A percentile compares a stretch with the other conserved stretches of the same genome.
Conservation (phyloP, 2,329 filamentous ascomycete genomes). For the Fusarium albosuccineum region DNA sequence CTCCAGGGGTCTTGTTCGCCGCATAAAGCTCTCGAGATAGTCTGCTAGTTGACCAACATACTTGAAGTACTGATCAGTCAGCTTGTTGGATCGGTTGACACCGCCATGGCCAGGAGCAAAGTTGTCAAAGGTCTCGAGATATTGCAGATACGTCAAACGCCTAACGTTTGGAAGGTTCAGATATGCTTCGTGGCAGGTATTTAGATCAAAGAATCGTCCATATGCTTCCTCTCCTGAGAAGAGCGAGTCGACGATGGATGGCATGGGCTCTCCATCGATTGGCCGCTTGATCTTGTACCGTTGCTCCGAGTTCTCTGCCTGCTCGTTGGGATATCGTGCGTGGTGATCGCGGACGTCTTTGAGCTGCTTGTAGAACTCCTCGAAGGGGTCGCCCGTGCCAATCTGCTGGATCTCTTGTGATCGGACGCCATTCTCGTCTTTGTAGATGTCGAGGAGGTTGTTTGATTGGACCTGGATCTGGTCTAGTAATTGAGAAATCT, state of each 20-base stretch:
- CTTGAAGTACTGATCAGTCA: constrained; percentile 92
- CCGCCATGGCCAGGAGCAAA: constrained; percentile 81
- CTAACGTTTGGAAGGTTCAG: constrained; percentile 91
- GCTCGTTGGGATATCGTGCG: constrained; percentile 91
- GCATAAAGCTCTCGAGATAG: constrained; percentile 91
- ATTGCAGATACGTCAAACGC: constrained; percentile 90
- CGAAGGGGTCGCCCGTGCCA: constrained; percentile 86
- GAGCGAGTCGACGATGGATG: constrained; percentile 84
- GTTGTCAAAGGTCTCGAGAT: constrained; percentile 89
- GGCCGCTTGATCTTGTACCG: constrained; percentile 82
- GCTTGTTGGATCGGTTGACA: constrained; percentile 84
- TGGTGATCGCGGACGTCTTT: constrained; percentile 88
- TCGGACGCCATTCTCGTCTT: constrained; percentile 78
- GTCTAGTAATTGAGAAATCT: constrained; percentile 86
- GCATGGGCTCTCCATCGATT: constrained; percentile 72
- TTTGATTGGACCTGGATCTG: constrained; percentile 89
- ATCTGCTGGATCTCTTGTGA: constrained; percentile 87
- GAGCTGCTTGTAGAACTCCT: constrained; percentile 90
- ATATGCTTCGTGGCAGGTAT: constrained; percentile 85
- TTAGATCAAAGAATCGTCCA: constrained; percentile 92
- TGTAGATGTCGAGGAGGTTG: constrained; percentile 85
- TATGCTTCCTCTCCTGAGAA: constrained; percentile 97
- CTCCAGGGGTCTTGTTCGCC: constrained; percentile 85
- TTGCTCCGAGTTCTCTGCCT: constrained; percentile 93
- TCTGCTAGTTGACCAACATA: constrained; percentile 85